A percentile compares a stretch with the other conserved stretches of the same genome.
These are phyloP conservation scores for Fusarium robinianum DNA, from an alignment of 2,329 filamentous ascomycete genomes.

Conservation along the genomic window DNA sequence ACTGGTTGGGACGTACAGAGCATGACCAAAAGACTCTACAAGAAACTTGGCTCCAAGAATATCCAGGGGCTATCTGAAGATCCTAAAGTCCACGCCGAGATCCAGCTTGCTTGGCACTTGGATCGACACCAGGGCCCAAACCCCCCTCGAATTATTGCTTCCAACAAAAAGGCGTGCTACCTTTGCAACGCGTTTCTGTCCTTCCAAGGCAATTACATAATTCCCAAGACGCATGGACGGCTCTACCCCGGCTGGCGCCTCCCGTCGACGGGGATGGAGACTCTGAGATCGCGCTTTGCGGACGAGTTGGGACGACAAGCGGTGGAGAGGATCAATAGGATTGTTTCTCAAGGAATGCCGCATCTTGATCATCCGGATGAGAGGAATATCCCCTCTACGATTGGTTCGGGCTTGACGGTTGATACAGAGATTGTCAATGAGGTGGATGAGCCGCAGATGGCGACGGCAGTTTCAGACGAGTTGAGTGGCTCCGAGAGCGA, in stretches of 20 bases:
- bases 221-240: slow-evolving; percentile 21
- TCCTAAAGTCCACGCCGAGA: slow-evolving; percentile 28
- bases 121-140: slow-evolving; percentile 3
- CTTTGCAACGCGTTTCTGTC: slow-evolving; percentile 28
- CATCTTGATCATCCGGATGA: no score
- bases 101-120: slow-evolving; percentile 29
- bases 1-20: slow-evolving; percentile 3
- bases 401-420: no score
- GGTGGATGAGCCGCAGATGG: not conserved
- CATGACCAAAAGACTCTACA: not conserved
- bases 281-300: slow-evolving; percentile 1
- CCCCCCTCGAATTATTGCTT: slow-evolving; percentile 25
- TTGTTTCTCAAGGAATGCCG: no score
- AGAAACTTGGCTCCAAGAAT: not conserved
- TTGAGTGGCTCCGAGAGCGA: not conserved
- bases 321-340: not conserved
- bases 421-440: not conserved
- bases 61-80: not conserved
- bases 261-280: slow-evolving; percentile 3
- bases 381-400: no score
- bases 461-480: not conserved
- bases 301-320: slow-evolving; percentile 10
- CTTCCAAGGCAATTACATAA: slow-evolving; percentile 6
- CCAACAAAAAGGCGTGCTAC: slow-evolving; percentile 28
- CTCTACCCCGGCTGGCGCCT: slow-evolving; percentile 27